These are phyloP conservation scores for Tuber calosporum DNA, from an alignment of 495 filamentous ascomycete species.

Conservation along the genomic window DNA sequence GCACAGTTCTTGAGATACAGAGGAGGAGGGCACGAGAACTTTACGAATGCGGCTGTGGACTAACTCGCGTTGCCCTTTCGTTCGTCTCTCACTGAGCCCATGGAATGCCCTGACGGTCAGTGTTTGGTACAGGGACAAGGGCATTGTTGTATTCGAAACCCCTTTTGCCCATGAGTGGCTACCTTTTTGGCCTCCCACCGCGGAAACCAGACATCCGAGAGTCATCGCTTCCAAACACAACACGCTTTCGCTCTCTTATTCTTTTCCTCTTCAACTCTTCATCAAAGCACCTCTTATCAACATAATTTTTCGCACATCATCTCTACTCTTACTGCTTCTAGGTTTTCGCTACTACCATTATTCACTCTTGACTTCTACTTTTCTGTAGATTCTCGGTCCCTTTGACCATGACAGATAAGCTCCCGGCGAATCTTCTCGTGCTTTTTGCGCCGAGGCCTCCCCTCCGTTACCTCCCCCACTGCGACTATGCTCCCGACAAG, in stretches of 20 bases:
- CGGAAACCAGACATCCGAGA: background rate
- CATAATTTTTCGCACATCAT: background rate
- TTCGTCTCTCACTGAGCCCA: too few species aligned
- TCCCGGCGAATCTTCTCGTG: slow-evolving; percentile 82
- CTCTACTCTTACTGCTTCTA: background rate
- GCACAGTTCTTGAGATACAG: too few species aligned
- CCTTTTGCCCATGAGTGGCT: background rate
- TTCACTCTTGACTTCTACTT: background rate
- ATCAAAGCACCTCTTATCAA: background rate
- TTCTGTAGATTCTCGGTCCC: background rate
- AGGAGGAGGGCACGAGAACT: too few species aligned
- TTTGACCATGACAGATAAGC: slow-evolving; percentile 79
- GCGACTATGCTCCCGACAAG: slow-evolving; percentile 75
- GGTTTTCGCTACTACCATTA: background rate
- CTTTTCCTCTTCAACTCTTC: background rate
- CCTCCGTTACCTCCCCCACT: slow-evolving; percentile 77
- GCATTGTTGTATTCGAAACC: background rate
- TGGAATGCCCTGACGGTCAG: background rate
- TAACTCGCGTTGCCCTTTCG: too few species aligned
- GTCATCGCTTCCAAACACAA: slow-evolving; percentile 1
- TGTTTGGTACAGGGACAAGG: background rate
- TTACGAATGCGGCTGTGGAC: too few species aligned
- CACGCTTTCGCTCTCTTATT: background rate
- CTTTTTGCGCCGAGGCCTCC: slow-evolving; percentile 91
- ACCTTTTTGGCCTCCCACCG: background rate